Evolutionary conservation across 1,284 basidiomycete species (phyloP).

Genomic region (Ceratobasidium sp.): DNA sequence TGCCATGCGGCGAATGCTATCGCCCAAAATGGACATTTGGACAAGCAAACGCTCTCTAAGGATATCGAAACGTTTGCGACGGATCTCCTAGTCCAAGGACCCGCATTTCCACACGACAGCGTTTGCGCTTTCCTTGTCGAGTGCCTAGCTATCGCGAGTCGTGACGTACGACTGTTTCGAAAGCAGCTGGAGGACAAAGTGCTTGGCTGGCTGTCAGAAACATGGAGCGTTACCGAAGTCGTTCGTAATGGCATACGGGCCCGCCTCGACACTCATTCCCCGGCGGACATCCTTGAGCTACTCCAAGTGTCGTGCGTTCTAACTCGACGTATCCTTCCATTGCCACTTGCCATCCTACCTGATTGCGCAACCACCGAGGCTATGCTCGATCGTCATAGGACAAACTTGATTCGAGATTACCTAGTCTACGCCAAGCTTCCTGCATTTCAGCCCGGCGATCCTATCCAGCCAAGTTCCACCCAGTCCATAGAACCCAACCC

Average conservation of each 20-base stretch:
- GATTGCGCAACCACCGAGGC: constrained; percentile 71
- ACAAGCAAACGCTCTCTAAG: constrained; percentile 62
- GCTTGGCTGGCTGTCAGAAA: constrained; percentile 81
- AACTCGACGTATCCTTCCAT: constrained; percentile 56
- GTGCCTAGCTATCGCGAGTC: constrained; percentile 72
- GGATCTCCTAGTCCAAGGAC: constrained; percentile 88
- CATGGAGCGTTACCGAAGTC: constrained; percentile 67
- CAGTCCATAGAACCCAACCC: background rate
- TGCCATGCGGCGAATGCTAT: constrained; percentile 75
- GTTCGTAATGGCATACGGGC: constrained; percentile 56
- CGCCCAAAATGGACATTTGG: constrained; percentile 39
- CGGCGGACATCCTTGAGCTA: constrained; percentile 71
- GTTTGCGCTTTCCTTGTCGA: constrained; percentile 81
- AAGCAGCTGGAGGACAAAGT: constrained; percentile 86
- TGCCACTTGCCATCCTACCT: constrained; percentile 66
- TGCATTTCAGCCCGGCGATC: constrained; percentile 4
- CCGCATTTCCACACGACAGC: constrained; percentile 83
- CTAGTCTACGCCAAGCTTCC: constrained; percentile 73
- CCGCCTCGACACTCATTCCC: constrained; percentile 58
- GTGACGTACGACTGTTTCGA: constrained; percentile 82
- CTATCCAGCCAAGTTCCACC: background rate
- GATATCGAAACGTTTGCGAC: constrained; percentile 81
- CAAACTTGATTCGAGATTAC: constrained; percentile 72
- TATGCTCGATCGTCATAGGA: constrained; percentile 67
- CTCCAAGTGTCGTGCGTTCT: constrained; percentile 71